Base-by-base conservation (phyloP, 2,329 filamentous ascomycete species). In the Incumbomyces delicatus region DNA sequence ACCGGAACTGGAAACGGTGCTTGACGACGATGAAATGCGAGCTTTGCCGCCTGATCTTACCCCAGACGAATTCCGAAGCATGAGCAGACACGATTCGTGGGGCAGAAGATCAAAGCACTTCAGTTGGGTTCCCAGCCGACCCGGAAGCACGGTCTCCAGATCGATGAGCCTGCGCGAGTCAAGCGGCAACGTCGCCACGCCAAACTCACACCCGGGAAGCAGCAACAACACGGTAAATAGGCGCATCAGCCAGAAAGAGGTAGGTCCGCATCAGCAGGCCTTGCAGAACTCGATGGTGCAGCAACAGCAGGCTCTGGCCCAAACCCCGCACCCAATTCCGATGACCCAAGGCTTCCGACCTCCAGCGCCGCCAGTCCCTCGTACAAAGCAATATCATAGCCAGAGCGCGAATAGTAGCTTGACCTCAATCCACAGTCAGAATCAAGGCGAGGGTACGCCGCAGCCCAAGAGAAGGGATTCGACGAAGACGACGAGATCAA, bases 1-100 rank as follows among this genome's bases (percentile, higher is more conserved):
- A 11, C 42, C 42, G 17, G 42, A 45, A 17, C 22, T 45, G n/a
- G 42, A 45, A 20, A 36, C 42, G 3, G 33, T 35, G 16, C 13
- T 45, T 13, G 42, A 45, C 17, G 33, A 45, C 14, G 42, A 38
- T 11, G 42, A 45, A 18, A 12, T 20, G 20, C 33, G 29, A 17
- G 34, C 32, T 31, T 14, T 45, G 31, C 42, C 42, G 33, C 42
- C 42, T 3, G 42, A 45, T 20, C 20, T 45, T n/a, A 45, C 33
- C 17, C 42, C 42, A 16, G 42, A 45, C 29, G 42, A 45, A 31
- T 45, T 45, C 17, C 12, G 18, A 3, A 36, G 8, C 13, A 29
- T 37, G 33, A 33, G 38, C 18, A 13, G 42, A 22, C 42, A 36
- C 18, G 42, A 45, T 38, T 29, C 33, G 5, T 45, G 42, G 42